These are phyloP conservation scores for Moricandia moricandioides DNA, from an alignment of 345 rosid species.

Conservation along the genomic window DNA sequence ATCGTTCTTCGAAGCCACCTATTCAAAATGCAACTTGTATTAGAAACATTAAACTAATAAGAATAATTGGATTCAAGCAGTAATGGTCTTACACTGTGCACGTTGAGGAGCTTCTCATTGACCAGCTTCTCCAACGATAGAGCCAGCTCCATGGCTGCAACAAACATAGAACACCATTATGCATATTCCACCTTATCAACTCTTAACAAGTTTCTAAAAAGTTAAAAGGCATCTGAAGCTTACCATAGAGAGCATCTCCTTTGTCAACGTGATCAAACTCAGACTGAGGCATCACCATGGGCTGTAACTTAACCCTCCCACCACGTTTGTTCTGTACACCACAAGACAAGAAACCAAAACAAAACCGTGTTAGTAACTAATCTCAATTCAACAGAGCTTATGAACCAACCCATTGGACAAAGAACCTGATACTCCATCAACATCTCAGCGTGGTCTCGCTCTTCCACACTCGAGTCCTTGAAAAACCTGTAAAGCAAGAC, in stretches of 20 bases:
- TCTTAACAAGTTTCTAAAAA: not conserved
- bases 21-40: slow-evolving; percentile 18
- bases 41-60: not conserved
- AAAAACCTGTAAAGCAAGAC: slow-evolving; percentile 53
- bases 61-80: not conserved
- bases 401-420: not conserved
- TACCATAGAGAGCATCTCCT: slow-evolving; percentile 91
- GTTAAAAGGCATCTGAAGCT: slow-evolving; percentile 17
- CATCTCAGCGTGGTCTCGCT: slow-evolving; percentile 79
- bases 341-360: not conserved
- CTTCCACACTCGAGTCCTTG: slow-evolving; percentile 77
- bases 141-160: slow-evolving; percentile 85
- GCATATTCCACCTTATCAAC: not conserved
- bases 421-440: slow-evolving; percentile 69
- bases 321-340: slow-evolving; percentile 73
- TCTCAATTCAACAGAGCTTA: not conserved
- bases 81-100: slow-evolving; percentile 58
- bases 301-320: slow-evolving; percentile 72
- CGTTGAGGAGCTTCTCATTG: slow-evolving; percentile 70
- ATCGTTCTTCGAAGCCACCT: slow-evolving; percentile 65
- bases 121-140: slow-evolving; percentile 82
- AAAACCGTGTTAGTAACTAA: not conserved
- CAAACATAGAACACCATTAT: slow-evolving; percentile 1
- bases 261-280: slow-evolving; percentile 88
- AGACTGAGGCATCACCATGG: slow-evolving; percentile 59